Evolutionary conservation across 148 eudicot genomes (phyloP).

Genomic region (Arbutus unedo): DNA sequence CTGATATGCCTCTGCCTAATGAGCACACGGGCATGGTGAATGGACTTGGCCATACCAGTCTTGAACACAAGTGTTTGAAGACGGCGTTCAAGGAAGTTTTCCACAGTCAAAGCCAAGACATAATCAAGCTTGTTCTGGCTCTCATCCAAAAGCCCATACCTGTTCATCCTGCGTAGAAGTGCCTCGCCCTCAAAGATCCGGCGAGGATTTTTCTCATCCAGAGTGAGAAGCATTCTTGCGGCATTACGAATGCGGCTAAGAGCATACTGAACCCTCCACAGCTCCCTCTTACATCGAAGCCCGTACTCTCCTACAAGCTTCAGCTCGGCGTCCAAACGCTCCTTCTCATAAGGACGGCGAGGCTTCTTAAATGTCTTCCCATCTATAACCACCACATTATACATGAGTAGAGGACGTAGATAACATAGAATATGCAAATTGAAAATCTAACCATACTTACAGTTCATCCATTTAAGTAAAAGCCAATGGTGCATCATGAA

Average conservation of each 20-base stretch:
- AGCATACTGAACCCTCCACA: conserved; percentile 29
- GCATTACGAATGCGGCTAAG: conserved; percentile 24
- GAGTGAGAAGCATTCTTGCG: conserved; percentile 24
- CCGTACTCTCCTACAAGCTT: conserved; percentile 29
- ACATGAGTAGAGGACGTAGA: not conserved
- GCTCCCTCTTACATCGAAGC: conserved; percentile 24
- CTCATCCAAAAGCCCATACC: conserved; percentile 20
- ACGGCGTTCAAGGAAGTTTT: conserved; percentile 28
- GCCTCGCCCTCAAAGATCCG: conserved; percentile 29
- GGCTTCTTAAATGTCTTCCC: conserved; percentile 23
- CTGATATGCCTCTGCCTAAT: conserved; percentile 27
- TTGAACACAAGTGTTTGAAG: conserved; percentile 25
- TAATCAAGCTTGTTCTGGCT: conserved; percentile 27
- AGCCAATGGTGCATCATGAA: not conserved
- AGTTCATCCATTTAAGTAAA: no score
- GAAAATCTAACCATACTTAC: not conserved
- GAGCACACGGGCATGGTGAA: conserved; percentile 28
- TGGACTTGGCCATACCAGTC: conserved; percentile 27
- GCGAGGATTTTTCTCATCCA: conserved; percentile 24
- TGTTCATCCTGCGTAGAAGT: conserved; percentile 22
- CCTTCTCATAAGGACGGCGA: conserved; percentile 29
- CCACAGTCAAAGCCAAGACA: conserved; percentile 28
- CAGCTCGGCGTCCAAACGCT: conserved; percentile 23
- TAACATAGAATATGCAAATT: not conserved
- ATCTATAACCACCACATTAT: conserved; percentile 1